phyloP scores from a whole-genome alignment of 257 asterid species.

The Capsicum baccatum region DNA sequence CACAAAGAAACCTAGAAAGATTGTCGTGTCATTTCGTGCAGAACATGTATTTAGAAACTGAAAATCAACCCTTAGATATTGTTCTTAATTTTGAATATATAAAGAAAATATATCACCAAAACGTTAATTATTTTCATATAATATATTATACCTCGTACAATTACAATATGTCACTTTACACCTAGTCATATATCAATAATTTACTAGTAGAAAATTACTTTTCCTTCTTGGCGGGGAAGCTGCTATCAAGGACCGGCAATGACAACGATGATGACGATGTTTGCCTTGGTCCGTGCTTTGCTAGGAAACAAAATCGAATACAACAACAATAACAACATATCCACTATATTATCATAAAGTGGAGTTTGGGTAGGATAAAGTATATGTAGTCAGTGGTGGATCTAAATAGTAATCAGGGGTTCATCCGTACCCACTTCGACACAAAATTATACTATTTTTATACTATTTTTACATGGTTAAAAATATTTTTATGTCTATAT shows the following conservation, averaged over 20 bases:
- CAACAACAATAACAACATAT: too few relatives aligned
- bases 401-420: too few relatives aligned
- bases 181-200: neutral
- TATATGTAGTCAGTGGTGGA: too few relatives aligned
- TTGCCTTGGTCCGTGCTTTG: neutral
- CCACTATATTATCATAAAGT: too few relatives aligned
- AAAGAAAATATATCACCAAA: neutral
- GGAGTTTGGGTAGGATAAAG: too few relatives aligned
- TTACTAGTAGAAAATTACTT: neutral
- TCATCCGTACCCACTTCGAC: too few relatives aligned
- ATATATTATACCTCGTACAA: neutral
- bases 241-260: too few relatives aligned
- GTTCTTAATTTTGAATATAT: neutral
- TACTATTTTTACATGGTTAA: too few relatives aligned
- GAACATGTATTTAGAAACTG: neutral
- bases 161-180: neutral
- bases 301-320: neutral
- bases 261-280: neutral
- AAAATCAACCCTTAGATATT: conserved; percentile 5
- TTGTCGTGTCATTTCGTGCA: neutral
- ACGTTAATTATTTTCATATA: neutral
- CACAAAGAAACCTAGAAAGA: neutral
- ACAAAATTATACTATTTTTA: too few relatives aligned
- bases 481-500: too few relatives aligned
- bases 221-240: neutral